Base-by-base conservation (phyloP, 208 protist genomes). In the Strigomonas galati region DNA sequence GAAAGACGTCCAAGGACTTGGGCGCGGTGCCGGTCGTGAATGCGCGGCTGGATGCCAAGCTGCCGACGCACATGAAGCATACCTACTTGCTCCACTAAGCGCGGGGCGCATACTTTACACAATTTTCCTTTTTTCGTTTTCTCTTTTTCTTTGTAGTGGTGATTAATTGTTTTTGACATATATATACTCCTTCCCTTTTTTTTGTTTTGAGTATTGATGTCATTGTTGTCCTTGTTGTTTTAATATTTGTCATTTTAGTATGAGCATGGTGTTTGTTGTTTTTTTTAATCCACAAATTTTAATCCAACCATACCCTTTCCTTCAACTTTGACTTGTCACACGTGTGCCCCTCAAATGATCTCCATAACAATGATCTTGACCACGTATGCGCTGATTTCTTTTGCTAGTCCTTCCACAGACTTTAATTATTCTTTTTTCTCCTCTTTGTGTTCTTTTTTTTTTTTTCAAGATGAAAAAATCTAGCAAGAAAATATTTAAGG, bases 51-150 rank as follows among this genome's bases (percentile, higher is more conserved):
- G 91, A 96, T 74, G 76, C 76, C 26, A 92, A 91, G 65, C 79
- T 96, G 19, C 91, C 88, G 19, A 88, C 88, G 14, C 91, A 96
- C 66, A 75, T 93, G 56, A 94, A 94, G 73, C 88, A 86, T 26
- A 93, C 74, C 56, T 96, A 84, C 58, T 68, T 85, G 23, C 82
- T 96, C 3, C 91, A 96, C 65, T 96, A 76, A n/a, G n/a, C n/a
- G n/a, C n/a, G n/a, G 76, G 0, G 54, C 49, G 24, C 48, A 26
- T 15, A n/a, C n/a, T n/a, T 31, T 31, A 56, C n/a, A n/a, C 21
- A 0, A 32, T 62, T 43, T 31, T 43, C 9, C 23, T 57, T 32
- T 67, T 64, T 58, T 64, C 31, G 44, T 21, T 48, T 62, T 62
- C 40, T 27, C 4, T 27, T 24, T n/a, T 14, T 21, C 24, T 62